A percentile compares a stretch with the other conserved stretches of the same genome.
Conservation (phyloP, 108 stramenopile species). For the Aurantiochytrium sp. region DNA sequence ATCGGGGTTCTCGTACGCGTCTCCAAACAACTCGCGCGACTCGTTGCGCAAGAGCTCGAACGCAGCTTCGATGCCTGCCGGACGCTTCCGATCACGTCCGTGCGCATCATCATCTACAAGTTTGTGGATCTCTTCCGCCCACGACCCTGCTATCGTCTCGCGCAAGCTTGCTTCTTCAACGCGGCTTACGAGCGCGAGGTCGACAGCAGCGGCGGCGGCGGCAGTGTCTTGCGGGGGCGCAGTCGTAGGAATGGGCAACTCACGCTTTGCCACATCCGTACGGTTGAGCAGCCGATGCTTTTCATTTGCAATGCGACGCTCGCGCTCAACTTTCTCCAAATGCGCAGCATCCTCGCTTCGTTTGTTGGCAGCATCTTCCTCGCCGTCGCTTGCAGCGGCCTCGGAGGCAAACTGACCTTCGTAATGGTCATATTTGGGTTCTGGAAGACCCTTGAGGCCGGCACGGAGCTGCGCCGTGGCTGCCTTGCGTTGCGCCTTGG, state of each 20-base stretch:
- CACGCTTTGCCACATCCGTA: background rate
- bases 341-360: background rate
- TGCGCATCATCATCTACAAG: background rate
- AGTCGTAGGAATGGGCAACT: background rate
- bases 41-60: background rate
- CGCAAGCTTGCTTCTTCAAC: too few relatives aligned
- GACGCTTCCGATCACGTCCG: background rate
- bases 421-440: background rate
- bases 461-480: background rate
- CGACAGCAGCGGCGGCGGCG: background rate
- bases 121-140: background rate
- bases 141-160: background rate
- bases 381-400: background rate
- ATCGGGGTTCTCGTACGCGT: background rate
- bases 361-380: background rate
- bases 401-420: background rate
- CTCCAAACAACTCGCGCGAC: background rate
- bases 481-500: background rate
- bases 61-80: background rate
- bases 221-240: too few relatives aligned
- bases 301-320: background rate
- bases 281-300: background rate
- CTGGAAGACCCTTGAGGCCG: background rate
- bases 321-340: background rate
- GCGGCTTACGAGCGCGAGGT: background rate